Percentiles rank a stretch among this genome's conserved stretches.
phyloP scores from a whole-genome alignment of 257 asterid genomes.

The Oldenlandia corymbosa region DNA sequence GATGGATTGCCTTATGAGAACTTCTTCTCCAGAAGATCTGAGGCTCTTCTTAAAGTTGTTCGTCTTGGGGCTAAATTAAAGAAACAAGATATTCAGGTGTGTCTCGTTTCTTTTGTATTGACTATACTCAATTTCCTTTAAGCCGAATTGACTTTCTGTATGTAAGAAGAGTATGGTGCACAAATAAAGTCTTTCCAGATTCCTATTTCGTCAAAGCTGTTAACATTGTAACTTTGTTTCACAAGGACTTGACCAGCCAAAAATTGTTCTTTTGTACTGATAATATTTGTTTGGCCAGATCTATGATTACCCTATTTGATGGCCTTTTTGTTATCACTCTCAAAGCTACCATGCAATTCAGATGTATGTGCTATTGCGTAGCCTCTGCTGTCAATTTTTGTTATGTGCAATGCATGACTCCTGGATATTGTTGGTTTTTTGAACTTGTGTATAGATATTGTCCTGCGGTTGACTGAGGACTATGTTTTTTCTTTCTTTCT shows the following conservation, averaged over 20 bases:
- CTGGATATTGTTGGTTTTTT: neutral
- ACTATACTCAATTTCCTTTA: neutral
- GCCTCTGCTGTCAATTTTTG: neutral
- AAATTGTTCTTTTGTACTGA: too few relatives aligned
- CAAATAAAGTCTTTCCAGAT: neutral
- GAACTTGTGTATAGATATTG: neutral
- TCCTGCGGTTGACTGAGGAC: too few relatives aligned
- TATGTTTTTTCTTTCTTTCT: neutral
- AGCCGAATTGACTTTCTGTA: neutral
- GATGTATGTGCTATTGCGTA: neutral
- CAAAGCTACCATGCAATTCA: neutral
- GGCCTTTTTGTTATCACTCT: neutral
- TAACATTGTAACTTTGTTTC: too few relatives aligned
- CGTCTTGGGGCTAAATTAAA: constrained; percentile 65
- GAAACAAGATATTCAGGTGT: constrained; percentile 57
- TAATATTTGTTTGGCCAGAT: too few relatives aligned
- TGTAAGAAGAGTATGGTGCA: neutral
- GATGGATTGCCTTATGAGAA: constrained; percentile 88
- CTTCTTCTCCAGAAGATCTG: constrained; percentile 76
- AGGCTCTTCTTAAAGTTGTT: constrained; percentile 71
- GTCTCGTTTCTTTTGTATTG: constrained; percentile 4
- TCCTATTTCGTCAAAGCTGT: too few relatives aligned
- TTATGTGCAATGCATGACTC: neutral
- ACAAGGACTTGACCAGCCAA: too few relatives aligned
- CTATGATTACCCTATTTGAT: too few relatives aligned